Base-by-base conservation (phyloP, 768 basidiomycete genomes). In the Termitomyces sp. region DNA sequence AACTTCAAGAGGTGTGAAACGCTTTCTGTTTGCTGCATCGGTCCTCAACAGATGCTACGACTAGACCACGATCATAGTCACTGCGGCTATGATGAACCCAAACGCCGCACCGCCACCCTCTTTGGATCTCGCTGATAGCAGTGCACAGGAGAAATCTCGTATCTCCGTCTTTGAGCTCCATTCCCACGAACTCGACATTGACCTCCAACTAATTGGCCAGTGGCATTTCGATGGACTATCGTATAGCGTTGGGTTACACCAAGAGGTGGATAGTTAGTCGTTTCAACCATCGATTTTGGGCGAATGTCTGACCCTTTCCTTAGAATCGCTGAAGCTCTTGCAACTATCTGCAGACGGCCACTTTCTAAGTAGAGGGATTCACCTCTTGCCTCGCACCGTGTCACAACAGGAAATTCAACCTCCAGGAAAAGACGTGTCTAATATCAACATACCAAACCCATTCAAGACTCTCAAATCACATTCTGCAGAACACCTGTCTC, bases 401-500 rank as follows among this genome's bases (percentile, higher is more conserved):
- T 31, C 63, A 11, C 61, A 68, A 27, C 54, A 54, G 10, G 69
- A 69, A 14, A 57, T 48, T 5, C 53, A 49, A 49, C 56, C 65
- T 27, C 50, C 68, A 19, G 73, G 76, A 25, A 64, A 73, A 45
- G 65, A 71, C 38, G 60, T 59, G 40, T 65, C 60, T 47, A 66
- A 69, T 58, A 56, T 65, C 34, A 57, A 65, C 27, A 70, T 88
- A n/a, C 75, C 86, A 7, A 87, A 84, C 58, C 79, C 84, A 3
- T 85, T 90, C 74, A 90, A 84, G 65, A 71, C 76, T 1, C 74
- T 82, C 14, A 75, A 75, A 54, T 71, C 71, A 27, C 75, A 66
- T n/a, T 81, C 82, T n/a, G 63, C 75, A 0, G 86, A 87, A 31
- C 73, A 76, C 52, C 50, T 81, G 2, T 43, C 62, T 54, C 17